phyloP scores from a whole-genome alignment of 768 basidiomycete species.

The Psilocybe subaeruginosa region DNA sequence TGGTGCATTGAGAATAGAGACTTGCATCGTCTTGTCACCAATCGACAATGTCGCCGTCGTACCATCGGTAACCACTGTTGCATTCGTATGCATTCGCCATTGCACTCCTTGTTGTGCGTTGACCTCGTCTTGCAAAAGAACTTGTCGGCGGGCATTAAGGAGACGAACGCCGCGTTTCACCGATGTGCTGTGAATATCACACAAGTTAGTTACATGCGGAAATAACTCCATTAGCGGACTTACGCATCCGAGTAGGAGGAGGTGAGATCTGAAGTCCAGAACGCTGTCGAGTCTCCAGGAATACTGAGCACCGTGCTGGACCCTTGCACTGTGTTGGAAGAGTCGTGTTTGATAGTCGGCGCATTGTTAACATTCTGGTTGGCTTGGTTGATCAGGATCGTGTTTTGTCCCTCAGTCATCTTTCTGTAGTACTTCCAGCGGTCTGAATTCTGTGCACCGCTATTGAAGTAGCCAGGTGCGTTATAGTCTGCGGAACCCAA shows the following conservation, averaged over 20 bases:
- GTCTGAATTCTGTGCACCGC: constrained; percentile 64
- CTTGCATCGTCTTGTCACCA: constrained; percentile 65
- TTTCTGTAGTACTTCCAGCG: constrained; percentile 97
- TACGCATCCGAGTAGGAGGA: constrained; percentile 78
- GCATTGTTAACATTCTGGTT: constrained; percentile 83
- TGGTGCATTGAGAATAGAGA: constrained; percentile 69
- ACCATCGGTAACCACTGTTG: constrained; percentile 62
- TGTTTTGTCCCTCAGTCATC: constrained; percentile 97
- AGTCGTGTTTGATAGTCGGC: constrained; percentile 58
- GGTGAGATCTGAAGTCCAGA: constrained; percentile 76
- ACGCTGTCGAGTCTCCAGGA: constrained; percentile 74
- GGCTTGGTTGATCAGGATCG: constrained; percentile 68
- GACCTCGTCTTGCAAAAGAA: constrained; percentile 94
- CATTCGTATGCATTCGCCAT: constrained; percentile 98
- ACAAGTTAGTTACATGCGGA: constrained; percentile 17
- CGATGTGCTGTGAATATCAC: constrained; percentile 48
- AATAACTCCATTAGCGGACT: constrained; percentile 31
- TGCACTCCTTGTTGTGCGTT: constrained; percentile 56
- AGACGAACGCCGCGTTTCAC: constrained; percentile 85
- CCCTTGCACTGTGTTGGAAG: constrained; percentile 69
- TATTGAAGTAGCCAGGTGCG: constrained; percentile 76
- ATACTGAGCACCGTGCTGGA: constrained; percentile 79
- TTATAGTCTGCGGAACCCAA: constrained; percentile 87
- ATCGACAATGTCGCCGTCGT: constrained; percentile 77
- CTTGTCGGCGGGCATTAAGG: constrained; percentile 83